Evolutionary conservation across 2,329 filamentous ascomycete genomes (phyloP).

Genomic region (Lachnellula subtilissima): DNA sequence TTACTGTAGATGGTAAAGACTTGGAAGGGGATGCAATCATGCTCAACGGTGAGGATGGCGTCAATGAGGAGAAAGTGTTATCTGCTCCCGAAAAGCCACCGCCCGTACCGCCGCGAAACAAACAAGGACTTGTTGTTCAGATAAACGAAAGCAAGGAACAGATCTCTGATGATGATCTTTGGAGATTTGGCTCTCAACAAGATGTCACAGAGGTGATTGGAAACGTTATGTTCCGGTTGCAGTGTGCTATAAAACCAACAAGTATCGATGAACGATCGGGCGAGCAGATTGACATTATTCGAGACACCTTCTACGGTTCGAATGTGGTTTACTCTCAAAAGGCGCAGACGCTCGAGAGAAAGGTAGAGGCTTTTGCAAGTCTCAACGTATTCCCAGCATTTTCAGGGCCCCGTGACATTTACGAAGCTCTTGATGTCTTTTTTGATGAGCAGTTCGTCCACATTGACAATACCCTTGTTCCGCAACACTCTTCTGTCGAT

Average conservation of each 20-base stretch:
- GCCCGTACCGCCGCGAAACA: conserved; percentile 32
- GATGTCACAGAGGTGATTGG: conserved; percentile 96
- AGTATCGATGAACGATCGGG: conserved; percentile 57
- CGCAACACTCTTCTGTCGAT: conserved; percentile 67
- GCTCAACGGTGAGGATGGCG: conserved; percentile 33
- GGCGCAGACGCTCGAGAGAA: conserved; percentile 39
- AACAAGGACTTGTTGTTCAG: conserved; percentile 28
- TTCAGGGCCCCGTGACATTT: conserved; percentile 57
- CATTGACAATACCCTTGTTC: conserved; percentile 53
- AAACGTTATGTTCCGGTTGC: conserved; percentile 84
- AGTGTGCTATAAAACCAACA: conserved; percentile 76
- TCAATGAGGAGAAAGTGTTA: conserved; percentile 2
- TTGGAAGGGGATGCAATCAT: conserved; percentile 25
- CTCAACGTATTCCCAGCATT: conserved; percentile 56
- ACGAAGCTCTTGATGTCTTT: conserved; percentile 77
- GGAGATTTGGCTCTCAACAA: conserved; percentile 57
- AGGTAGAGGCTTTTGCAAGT: conserved; percentile 42
- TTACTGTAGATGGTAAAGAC: neutral
- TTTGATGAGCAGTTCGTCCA: conserved; percentile 77
- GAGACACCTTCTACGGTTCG: conserved; percentile 62
- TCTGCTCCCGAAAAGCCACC: conserved; percentile 29
- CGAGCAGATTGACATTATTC: conserved; percentile 77
- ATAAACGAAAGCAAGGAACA: conserved; percentile 24
- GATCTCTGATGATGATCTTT: conserved; percentile 30
- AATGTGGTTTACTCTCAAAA: conserved; percentile 57